Evolutionary conservation across 1,139 yeast genomes (phyloP).

Genomic region (Pichia sp.): DNA sequence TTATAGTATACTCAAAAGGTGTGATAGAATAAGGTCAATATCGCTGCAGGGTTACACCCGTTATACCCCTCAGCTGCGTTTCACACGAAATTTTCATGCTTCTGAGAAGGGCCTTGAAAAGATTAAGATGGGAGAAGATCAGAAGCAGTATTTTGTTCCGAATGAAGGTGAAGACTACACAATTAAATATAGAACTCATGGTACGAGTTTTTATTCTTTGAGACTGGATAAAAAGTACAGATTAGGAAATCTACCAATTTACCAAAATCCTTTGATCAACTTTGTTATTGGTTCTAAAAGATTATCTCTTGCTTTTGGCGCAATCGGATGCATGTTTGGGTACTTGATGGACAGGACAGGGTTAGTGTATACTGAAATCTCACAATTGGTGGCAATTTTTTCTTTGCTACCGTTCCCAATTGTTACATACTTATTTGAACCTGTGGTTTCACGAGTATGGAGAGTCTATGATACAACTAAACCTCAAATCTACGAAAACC

Average conservation of each 20-base stretch:
- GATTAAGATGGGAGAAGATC: conserved; percentile 31
- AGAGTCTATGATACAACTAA: conserved; percentile 59
- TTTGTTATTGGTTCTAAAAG: conserved; percentile 54
- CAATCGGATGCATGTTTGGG: conserved; percentile 52
- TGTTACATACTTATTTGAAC: conserved; percentile 54
- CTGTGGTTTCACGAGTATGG: conserved; percentile 70
- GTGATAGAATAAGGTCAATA: neutral
- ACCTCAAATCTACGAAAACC: conserved; percentile 62
- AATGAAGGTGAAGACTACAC: conserved; percentile 21
- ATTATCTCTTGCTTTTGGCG: conserved; percentile 50
- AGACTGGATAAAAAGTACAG: conserved; percentile 39
- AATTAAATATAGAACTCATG: conserved; percentile 28
- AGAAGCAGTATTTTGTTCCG: conserved; percentile 26
- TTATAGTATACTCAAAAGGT: neutral
- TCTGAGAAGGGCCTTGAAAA: neutral
- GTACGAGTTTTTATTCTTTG: conserved; percentile 25
- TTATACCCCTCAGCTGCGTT: neutral
- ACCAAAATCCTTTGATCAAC: conserved; percentile 53
- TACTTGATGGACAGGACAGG: conserved; percentile 54
- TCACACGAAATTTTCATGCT: conserved; percentile 2
- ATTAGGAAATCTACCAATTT: conserved; percentile 50
- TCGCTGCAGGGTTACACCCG: neutral
- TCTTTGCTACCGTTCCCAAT: conserved; percentile 47
- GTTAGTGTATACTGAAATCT: conserved; percentile 52
- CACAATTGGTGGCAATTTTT: conserved; percentile 39